These are phyloP conservation scores for Acacia pycnantha DNA, from an alignment of 331 rosid genomes.

Conservation along the genomic window DNA sequence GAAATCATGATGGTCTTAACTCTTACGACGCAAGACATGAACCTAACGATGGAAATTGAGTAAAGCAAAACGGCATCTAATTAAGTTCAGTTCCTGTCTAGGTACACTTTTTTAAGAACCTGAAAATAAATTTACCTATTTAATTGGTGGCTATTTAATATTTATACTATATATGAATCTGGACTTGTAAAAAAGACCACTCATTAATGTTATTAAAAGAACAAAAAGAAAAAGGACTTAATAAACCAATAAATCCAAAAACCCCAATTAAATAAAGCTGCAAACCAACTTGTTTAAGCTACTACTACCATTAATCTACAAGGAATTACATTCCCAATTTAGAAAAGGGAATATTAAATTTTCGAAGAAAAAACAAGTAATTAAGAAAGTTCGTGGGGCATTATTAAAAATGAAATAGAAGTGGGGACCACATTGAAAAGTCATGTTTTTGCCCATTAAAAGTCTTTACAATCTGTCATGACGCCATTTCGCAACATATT, in stretches of 20 bases:
- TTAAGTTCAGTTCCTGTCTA: not conserved
- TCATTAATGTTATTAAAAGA: not conserved
- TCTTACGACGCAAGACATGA: not conserved
- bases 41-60: not conserved
- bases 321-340: not conserved
- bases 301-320: not conserved
- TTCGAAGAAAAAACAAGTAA: not conserved
- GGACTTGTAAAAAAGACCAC: not conserved
- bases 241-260: not conserved
- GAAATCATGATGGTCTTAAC: not conserved
- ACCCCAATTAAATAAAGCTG: not conserved
- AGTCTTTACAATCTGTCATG: not conserved
- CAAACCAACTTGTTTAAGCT: not conserved
- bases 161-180: not conserved
- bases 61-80: not conserved
- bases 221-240: not conserved
- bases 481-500: slow-evolving; percentile 40
- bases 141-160: not conserved
- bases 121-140: not conserved
- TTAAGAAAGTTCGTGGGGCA: not conserved
- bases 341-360: not conserved
- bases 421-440: not conserved
- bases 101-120: not conserved
- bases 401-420: not conserved
- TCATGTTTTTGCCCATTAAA: not conserved